A percentile compares a stretch with the other conserved stretches of the same genome.
These are phyloP conservation scores for Komagataella populi DNA, from an alignment of 805 yeast genomes.

Conservation along the genomic window DNA sequence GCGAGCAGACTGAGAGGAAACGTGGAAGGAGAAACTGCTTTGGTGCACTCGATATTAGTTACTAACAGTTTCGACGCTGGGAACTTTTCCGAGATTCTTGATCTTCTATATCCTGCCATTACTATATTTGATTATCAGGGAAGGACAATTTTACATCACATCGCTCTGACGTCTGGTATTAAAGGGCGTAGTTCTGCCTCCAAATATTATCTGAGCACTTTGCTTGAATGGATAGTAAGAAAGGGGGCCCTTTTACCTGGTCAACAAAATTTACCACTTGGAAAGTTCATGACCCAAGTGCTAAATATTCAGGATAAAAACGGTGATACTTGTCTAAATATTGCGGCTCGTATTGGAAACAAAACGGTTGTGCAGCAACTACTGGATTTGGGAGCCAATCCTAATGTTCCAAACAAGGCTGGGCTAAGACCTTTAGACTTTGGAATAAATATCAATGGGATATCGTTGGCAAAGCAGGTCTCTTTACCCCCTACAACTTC, in stretches of 20 bases:
- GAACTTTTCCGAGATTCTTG: slow-evolving; percentile 58
- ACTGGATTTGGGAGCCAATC: slow-evolving; percentile 80
- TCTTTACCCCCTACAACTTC: not conserved
- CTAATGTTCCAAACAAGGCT: slow-evolving; percentile 64
- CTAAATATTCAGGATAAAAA: slow-evolving; percentile 84
- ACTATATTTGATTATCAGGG: slow-evolving; percentile 52
- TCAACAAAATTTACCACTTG: slow-evolving; percentile 32
- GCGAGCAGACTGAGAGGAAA: slow-evolving; percentile 64
- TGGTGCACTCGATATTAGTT: slow-evolving; percentile 72
- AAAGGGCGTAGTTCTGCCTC: slow-evolving; percentile 62
- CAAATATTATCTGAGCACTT: slow-evolving; percentile 56
- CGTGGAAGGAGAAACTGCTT: slow-evolving; percentile 75
- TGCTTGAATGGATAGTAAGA: slow-evolving; percentile 67
- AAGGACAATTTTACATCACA: slow-evolving; percentile 78
- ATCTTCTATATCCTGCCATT: slow-evolving; percentile 63
- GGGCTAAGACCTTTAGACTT: slow-evolving; percentile 83
- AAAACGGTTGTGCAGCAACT: slow-evolving; percentile 68
- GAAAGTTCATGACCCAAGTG: slow-evolving; percentile 50
- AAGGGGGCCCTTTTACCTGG: slow-evolving; percentile 29
- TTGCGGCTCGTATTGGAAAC: slow-evolving; percentile 83
- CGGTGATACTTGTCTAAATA: slow-evolving; percentile 91
- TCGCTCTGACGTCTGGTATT: slow-evolving; percentile 68
- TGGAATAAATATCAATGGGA: slow-evolving; percentile 40
- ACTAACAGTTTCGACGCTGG: slow-evolving; percentile 74
- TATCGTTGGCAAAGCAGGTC: not conserved